Percentiles rank a stretch among this genome's conserved stretches.
Evolutionary conservation across 1,284 basidiomycete species (phyloP).

Genomic region (Puccinia triticina): DNA sequence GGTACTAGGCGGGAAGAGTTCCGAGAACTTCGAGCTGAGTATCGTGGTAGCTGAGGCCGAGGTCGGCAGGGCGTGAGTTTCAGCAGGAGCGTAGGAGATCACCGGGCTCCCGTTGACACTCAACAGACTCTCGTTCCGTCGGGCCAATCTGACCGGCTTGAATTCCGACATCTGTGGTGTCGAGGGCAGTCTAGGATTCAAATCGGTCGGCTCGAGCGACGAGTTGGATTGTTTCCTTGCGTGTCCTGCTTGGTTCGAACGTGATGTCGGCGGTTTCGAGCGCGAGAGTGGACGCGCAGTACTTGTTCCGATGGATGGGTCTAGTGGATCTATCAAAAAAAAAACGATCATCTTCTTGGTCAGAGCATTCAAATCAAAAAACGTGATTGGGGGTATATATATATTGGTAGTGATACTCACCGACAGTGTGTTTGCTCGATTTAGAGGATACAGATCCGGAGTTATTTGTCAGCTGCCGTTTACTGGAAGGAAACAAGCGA

Average conservation of each 20-base stretch:
- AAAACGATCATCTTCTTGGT: too few relatives aligned
- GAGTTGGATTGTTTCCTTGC: not conserved
- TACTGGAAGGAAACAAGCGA: not conserved
- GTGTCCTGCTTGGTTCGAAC: not conserved
- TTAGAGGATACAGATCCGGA: slow-evolving; percentile 2
- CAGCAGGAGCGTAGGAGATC: slow-evolving; percentile 1
- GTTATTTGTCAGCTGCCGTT: slow-evolving; percentile 28
- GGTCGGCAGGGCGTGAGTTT: not conserved
- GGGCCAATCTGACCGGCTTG: slow-evolving; percentile 25
- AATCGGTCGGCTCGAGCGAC: not conserved
- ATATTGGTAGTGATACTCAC: not conserved
- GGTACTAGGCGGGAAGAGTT: not conserved
- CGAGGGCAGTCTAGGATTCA: slow-evolving; percentile 14
- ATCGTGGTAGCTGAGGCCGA: not conserved
- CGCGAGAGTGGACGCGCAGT: not conserved
- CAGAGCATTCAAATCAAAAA: too few relatives aligned
- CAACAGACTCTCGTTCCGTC: slow-evolving; percentile 38
- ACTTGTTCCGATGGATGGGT: not conserved
- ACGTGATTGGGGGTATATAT: too few relatives aligned
- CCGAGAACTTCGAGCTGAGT: not conserved
- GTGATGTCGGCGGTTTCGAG: slow-evolving; percentile 21
- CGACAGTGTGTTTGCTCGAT: not conserved
- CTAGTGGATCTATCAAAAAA: not conserved
- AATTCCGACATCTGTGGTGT: slow-evolving; percentile 18
- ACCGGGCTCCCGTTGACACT: slow-evolving; percentile 39